Evolutionary conservation across 2,329 filamentous ascomycete genomes (phyloP), one percentile per base, ranked within the genome.

Genomic region (Orbilia brochopaga): DNA sequence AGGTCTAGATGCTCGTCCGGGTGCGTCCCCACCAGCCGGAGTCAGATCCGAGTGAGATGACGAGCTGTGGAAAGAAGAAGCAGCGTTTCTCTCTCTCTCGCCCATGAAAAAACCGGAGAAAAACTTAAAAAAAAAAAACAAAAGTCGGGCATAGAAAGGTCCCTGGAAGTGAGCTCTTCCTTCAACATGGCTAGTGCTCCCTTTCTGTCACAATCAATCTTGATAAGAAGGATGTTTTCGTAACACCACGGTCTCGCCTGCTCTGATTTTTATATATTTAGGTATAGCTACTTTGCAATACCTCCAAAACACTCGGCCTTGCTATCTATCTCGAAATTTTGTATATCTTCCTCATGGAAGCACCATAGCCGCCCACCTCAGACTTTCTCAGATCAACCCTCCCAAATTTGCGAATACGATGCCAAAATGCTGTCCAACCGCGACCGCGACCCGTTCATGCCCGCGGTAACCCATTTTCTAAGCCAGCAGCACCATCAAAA

Each of bases 391-490:
- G 27, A 32, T 32, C 44, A 48, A 48, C n/a, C 44, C 11, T 19
- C 17, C 44, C 5, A 19, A 21, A 19, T 32, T 4, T 59, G 21
- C 21, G 40, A 59, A 60, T 19, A 54, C 46, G 35, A 65, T 65
- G 67, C 67, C 19, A 72, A 72, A 65, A 72, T 72, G 67, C 51
- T 72, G 50, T 72, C 67, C 54, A 72, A 72, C 51, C 67, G 67
- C 55, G 67, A 72, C 60, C 67, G 67, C 60, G 67, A 72, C 23
- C 67, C 67, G n/a, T 72, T 72, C 67, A 72, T 72, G 67, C 67
- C 67, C n/a, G 56, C 60, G 32, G 67, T 72, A 37, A 72, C 67
- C 50, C 67, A 72, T 10, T 72, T 56, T 42, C 65, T 65, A 55
- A 60, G 64, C 60, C 67, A 72, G 23, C 67, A 72, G 51, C 67